These are phyloP conservation scores for Stromatinia cepivora DNA, from an alignment of 2,329 filamentous ascomycete species.

Conservation along the genomic window DNA sequence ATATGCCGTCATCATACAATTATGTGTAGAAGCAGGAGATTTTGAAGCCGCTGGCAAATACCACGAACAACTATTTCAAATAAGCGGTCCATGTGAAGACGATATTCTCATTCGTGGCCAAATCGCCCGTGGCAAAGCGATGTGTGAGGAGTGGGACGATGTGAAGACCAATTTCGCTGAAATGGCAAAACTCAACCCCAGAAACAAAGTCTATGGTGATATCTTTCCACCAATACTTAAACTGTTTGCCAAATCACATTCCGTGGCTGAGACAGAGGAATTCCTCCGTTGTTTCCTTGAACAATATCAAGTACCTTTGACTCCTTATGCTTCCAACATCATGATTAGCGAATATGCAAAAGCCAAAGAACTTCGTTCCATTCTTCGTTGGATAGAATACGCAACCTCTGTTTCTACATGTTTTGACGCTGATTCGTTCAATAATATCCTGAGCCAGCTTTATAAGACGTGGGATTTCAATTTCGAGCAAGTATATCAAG, in stretches of 20 bases:
- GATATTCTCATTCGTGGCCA: slow-evolving; percentile 38
- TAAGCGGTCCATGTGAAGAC: slow-evolving; percentile 6
- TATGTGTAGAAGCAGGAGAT: slow-evolving; percentile 38
- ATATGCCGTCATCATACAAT: slow-evolving; percentile 39
- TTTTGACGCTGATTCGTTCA: slow-evolving; percentile 35
- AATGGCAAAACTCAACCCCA: slow-evolving; percentile 28
- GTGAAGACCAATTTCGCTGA: slow-evolving; percentile 35
- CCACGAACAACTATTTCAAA: slow-evolving; percentile 27
- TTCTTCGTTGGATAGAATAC: slow-evolving; percentile 38
- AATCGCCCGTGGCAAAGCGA: slow-evolving; percentile 39
- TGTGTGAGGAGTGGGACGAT: slow-evolving; percentile 37
- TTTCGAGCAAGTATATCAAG: slow-evolving; percentile 30
- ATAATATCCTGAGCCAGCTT: slow-evolving; percentile 37
- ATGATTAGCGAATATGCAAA: slow-evolving; percentile 38
- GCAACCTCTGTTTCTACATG: slow-evolving; percentile 26
- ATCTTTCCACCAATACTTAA: slow-evolving; percentile 38
- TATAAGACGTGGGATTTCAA: slow-evolving; percentile 32
- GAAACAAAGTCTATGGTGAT: slow-evolving; percentile 28
- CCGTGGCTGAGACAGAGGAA: slow-evolving; percentile 35
- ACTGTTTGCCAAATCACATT: slow-evolving; percentile 35
- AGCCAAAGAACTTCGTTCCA: slow-evolving; percentile 35
- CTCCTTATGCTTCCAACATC: slow-evolving; percentile 30
- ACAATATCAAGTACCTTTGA: slow-evolving; percentile 30
- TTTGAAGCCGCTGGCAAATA: slow-evolving; percentile 33
- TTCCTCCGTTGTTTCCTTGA: slow-evolving; percentile 35